These are phyloP conservation scores for Aspergillus carlsbadensis DNA, from an alignment of 495 filamentous ascomycete genomes.

Conservation along the genomic window DNA sequence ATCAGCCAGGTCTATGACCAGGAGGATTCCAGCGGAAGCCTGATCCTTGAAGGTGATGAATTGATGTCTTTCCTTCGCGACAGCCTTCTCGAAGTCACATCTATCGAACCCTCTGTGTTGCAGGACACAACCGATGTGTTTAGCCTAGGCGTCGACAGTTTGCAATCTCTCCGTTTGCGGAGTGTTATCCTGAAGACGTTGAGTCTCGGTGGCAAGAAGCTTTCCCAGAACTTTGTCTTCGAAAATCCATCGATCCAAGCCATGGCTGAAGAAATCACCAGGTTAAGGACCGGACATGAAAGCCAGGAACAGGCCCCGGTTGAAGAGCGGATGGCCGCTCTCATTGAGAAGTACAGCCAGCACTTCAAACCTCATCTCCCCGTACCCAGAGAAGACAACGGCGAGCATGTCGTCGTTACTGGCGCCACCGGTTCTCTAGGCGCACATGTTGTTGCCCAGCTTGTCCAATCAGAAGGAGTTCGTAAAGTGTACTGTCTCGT, in stretches of 20 bases:
- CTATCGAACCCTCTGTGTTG: constrained; percentile 17
- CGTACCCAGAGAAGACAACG: constrained; percentile 18
- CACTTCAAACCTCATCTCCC: constrained; percentile 30
- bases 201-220: constrained; percentile 25
- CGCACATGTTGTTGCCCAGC: constrained; percentile 49
- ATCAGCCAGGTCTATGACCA: constrained; percentile 44
- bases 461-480: constrained; percentile 27
- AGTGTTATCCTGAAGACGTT: constrained; percentile 30
- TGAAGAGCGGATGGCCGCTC: constrained; percentile 19
- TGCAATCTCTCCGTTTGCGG: constrained; percentile 47
- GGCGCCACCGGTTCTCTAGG: constrained; percentile 67
- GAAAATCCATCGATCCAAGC: constrained; percentile 35
- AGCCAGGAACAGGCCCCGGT: constrained; percentile 18
- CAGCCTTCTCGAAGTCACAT: constrained; percentile 15
- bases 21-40: constrained; percentile 15
- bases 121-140: constrained; percentile 43
- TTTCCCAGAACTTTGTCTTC: constrained; percentile 43
- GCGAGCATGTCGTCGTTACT: constrained; percentile 41
- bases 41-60: constrained; percentile 13
- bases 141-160: constrained; percentile 48
- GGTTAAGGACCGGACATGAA: constrained; percentile 6
- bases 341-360: constrained; percentile 35
- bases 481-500: constrained; percentile 54
- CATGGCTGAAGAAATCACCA: constrained; percentile 23
- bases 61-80: constrained; percentile 20